phyloP scores from a whole-genome alignment of 371 early-diverging fungal species.

The Rhizopus sp. region DNA sequence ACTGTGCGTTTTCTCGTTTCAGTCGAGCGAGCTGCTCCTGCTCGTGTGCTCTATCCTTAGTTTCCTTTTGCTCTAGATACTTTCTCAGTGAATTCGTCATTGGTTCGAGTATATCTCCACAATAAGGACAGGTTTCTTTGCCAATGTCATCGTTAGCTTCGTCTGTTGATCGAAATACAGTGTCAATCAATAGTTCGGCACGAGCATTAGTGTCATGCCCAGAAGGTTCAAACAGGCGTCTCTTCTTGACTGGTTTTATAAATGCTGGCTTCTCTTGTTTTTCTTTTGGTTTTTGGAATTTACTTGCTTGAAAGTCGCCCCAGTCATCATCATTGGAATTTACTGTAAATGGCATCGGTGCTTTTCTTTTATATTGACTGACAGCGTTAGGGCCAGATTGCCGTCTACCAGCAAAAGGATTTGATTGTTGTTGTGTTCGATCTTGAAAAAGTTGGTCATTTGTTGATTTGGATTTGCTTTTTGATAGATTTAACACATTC shows the following conservation, averaged over 20 bases:
- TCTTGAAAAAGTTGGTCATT: too few relatives aligned
- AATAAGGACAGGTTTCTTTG: constrained; percentile 14
- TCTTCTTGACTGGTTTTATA: neutral
- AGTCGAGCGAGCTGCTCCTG: neutral
- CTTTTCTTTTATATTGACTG: neutral
- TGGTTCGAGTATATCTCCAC: constrained; percentile 1
- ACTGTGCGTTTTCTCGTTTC: neutral
- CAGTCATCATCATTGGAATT: neutral
- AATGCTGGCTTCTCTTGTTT: neutral
- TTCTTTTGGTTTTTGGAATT: neutral
- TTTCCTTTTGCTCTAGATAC: constrained; percentile 18
- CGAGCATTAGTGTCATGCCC: neutral
- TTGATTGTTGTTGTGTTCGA: too few relatives aligned
- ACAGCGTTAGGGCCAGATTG: too few relatives aligned
- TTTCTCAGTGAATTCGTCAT: constrained; percentile 8
- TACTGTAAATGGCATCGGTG: neutral
- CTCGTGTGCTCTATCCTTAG: constrained; percentile 20
- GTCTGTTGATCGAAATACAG: neutral
- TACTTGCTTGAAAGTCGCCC: constrained; percentile 4
- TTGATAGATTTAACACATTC: too few relatives aligned
- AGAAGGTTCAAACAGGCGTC: neutral
- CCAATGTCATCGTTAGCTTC: neutral
- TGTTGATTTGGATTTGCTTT: too few relatives aligned
- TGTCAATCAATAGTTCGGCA: neutral
- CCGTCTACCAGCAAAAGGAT: too few relatives aligned